A percentile compares a stretch with the other conserved stretches of the same genome.
Evolutionary conservation across 805 yeast species (phyloP).

Genomic region (Kodamaea fukazawae): DNA sequence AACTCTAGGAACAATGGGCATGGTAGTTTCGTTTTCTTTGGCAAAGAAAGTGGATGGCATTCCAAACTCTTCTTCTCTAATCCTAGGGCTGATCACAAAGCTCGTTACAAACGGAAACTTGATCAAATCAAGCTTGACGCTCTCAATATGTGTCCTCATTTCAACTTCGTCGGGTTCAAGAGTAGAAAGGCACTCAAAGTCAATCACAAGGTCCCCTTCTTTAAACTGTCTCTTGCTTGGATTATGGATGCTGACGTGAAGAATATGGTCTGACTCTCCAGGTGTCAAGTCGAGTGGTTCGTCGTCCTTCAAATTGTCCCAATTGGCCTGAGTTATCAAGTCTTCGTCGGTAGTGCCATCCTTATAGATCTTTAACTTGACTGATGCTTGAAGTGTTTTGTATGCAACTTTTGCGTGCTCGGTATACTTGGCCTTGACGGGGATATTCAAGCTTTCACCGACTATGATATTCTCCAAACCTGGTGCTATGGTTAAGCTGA

Average conservation of each 20-base stretch:
- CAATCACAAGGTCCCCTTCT: conserved; percentile 16
- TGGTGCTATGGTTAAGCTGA: conserved; percentile 5
- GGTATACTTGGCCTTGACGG: conserved; percentile 18
- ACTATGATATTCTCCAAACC: conserved; percentile 17
- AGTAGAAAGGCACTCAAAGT: conserved; percentile 23
- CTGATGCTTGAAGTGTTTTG: conserved; percentile 20
- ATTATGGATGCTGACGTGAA: conserved; percentile 24
- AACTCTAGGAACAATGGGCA: conserved; percentile 31
- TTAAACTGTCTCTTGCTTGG: conserved; percentile 15
- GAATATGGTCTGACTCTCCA: conserved; percentile 10
- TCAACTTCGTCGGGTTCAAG: conserved; percentile 18
- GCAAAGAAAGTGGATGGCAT: conserved; percentile 39
- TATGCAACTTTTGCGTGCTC: conserved; percentile 16
- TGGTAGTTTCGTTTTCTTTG: conserved; percentile 18
- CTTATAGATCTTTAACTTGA: conserved; percentile 18
- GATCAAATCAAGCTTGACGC: conserved; percentile 14
- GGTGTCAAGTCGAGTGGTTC: conserved; percentile 26
- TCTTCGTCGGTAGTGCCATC: conserved; percentile 12
- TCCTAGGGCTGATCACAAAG: conserved; percentile 26
- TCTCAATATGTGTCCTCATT: conserved; percentile 12
- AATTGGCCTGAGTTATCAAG: conserved; percentile 23
- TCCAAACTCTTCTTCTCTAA: conserved; percentile 25
- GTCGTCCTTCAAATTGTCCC: conserved; percentile 41
- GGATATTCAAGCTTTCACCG: conserved; percentile 29
- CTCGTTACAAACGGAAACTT: conserved; percentile 22